Base-by-base conservation (phyloP, 108 stramenopile genomes). In the Conticribra weissflogii region DNA sequence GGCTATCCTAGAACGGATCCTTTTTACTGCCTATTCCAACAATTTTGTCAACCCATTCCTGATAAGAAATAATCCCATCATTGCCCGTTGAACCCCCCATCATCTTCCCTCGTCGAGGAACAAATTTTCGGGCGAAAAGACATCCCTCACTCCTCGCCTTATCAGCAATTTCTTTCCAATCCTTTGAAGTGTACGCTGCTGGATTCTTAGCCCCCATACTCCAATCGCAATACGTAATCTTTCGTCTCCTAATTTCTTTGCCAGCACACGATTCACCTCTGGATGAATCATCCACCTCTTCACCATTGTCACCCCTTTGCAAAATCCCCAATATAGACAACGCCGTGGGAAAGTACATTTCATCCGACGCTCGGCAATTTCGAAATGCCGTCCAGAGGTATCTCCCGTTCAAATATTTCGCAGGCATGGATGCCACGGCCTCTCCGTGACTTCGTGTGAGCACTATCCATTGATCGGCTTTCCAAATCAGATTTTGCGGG, bases 391-490 rank as follows among this genome's bases (percentile, higher is more conserved):
- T 66, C 88, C 88, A 91, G 25, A 95, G 54, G n/a, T 83, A 77
- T 22, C 81, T 65, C 22, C 85, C 74, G 29, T 90, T 66, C 4
- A 86, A 66, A 19, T 81, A 84, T 74, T 51, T 59, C 22, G 15
- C 21, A 19, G 74, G 54, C 30, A 90, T 34, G 22, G 63, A 70
- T 22, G 86, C 68, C 30, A 90, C 77, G 9, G 79, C 73, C 18
- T 73, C 68, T 8, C 86, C 89, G 65, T 96, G 90, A 7, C 31
- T 12, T 36, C 89, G 81, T 34, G 76, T 79, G 21, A 96, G 66
- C 29, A 84, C 61, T 8, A 89, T 76, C 95, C 95, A 96, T 74
- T 96, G 95, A 73, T 96, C 95, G 3, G 90, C 95, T 71, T 96
- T 96, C 89, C 91, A 96, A n/a, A 89, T 76, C 49, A 76, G 72